A percentile compares a stretch with the other conserved stretches of the same genome.
These are phyloP conservation scores for Rugonectria rugulosa DNA, from an alignment of 2,329 filamentous ascomycete species.

Conservation along the genomic window DNA sequence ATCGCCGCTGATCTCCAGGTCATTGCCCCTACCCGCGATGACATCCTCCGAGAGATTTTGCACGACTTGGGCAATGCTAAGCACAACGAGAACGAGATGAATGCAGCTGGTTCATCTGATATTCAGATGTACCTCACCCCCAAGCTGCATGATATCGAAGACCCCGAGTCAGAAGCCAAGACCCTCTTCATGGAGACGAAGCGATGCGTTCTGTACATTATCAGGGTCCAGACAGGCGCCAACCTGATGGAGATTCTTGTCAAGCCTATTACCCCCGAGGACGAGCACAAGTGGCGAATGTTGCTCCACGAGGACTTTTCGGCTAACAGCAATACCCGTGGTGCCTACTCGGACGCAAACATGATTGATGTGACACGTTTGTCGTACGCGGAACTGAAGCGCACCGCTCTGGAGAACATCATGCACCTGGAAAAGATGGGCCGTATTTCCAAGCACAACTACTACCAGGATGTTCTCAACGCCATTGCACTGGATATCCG, in stretches of 20 bases:
- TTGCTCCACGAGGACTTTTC: constrained; percentile 83
- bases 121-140: constrained; percentile 91
- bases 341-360: constrained; percentile 89
- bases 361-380: constrained; percentile 89
- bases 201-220: constrained; percentile 95
- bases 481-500: constrained; percentile 96
- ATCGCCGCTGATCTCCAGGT: constrained; percentile 79
- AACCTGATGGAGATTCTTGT: constrained; percentile 96
- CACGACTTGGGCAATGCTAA: constrained; percentile 95
- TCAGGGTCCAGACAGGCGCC: constrained; percentile 89
- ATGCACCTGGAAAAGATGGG: constrained; percentile 86
- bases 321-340: constrained; percentile 71
- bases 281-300: constrained; percentile 86
- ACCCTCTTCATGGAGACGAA: constrained; percentile 98
- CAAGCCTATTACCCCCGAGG: constrained; percentile 84
- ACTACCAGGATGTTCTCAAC: constrained; percentile 98
- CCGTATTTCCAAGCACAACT: constrained; percentile 87
- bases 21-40: constrained; percentile 83
- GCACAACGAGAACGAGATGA: constrained; percentile 93
- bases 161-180: constrained; percentile 92
- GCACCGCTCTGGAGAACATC: constrained; percentile 92
- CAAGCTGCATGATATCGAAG: constrained; percentile 87
- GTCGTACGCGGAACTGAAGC: constrained; percentile 91
- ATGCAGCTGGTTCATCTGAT: constrained; percentile 83
- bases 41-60: constrained; percentile 88